phyloP scores from a whole-genome alignment of 441 rosid genomes.

The Bocquillonia castaneifolia region DNA sequence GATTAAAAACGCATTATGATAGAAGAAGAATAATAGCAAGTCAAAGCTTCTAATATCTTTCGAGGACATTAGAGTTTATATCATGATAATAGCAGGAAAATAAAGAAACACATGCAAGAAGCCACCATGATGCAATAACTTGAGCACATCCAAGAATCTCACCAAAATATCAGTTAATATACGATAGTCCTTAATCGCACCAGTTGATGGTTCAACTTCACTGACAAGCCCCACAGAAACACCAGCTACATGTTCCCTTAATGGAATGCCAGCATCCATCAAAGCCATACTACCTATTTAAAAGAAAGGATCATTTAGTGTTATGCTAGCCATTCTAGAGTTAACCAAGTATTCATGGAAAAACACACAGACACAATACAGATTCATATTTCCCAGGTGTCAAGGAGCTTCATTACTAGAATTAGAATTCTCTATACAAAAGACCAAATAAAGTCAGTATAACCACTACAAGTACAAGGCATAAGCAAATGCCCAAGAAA shows the following conservation, averaged over 20 bases:
- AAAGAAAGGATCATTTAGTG: conserved; percentile 10
- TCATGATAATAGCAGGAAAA: neutral
- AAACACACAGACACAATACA: neutral
- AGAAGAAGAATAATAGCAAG: conserved; percentile 9
- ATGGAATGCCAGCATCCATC: conserved; percentile 93
- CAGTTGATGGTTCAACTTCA: conserved; percentile 68
- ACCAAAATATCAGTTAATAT: conserved; percentile 93
- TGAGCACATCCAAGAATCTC: conserved; percentile 29
- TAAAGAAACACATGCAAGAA: conserved; percentile 7
- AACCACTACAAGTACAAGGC: neutral
- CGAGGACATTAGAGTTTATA: neutral
- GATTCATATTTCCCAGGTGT: conserved; percentile 3
- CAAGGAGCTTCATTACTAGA: neutral
- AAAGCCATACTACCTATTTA: conserved; percentile 90
- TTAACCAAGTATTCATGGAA: conserved; percentile 2
- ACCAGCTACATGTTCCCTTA: conserved; percentile 87
- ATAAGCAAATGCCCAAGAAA: neutral
- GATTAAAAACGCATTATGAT: neutral
- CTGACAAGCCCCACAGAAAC: conserved; percentile 94
- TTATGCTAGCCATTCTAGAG: conserved; percentile 18
- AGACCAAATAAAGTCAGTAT: neutral
- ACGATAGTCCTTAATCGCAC: conserved; percentile 72
- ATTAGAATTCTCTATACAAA: neutral
- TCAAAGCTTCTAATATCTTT: conserved; percentile 1
- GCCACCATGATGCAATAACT: conserved; percentile 11